Evolutionary conservation across 805 yeast genomes (phyloP).

Genomic region (Candida multigemmis): DNA sequence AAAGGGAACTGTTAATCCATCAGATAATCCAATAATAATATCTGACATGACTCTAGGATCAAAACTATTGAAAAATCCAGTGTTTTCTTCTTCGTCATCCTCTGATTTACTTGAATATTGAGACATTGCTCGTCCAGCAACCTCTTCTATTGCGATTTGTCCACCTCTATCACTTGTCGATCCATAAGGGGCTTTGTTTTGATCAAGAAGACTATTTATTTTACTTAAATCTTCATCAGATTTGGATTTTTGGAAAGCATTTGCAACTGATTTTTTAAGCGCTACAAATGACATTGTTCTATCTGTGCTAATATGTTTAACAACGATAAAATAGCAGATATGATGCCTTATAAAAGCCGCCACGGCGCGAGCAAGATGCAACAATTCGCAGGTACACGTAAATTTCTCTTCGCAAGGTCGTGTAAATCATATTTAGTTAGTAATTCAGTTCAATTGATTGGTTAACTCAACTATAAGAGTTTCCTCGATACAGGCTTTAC

Average conservation of each 20-base stretch:
- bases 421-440: no score
- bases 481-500: no score
- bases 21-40: slow-evolving; percentile 86
- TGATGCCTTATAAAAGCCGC: no score
- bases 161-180: slow-evolving; percentile 27
- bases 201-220: slow-evolving; percentile 19
- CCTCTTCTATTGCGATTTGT: slow-evolving; percentile 27
- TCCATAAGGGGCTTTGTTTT: slow-evolving; percentile 29
- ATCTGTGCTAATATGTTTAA: no score
- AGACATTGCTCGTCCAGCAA: slow-evolving; percentile 12
- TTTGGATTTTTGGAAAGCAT: slow-evolving; percentile 11
- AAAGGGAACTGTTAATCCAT: slow-evolving; percentile 97
- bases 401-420: no score
- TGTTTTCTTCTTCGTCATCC: slow-evolving; percentile 15
- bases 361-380: no score
- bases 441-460: no score
- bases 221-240: slow-evolving; percentile 22
- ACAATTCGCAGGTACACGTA: no score
- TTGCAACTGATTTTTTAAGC: slow-evolving; percentile 24
- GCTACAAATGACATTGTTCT: slow-evolving; percentile 23
- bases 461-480: no score
- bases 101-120: slow-evolving; percentile 9
- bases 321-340: no score
- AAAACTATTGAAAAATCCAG: slow-evolving; percentile 40
- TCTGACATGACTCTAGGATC: slow-evolving; percentile 95